Percentiles rank a stretch among this genome's conserved stretches.
phyloP scores from a whole-genome alignment of 176 grass and related monocot species.

The Zoysia japonica region DNA sequence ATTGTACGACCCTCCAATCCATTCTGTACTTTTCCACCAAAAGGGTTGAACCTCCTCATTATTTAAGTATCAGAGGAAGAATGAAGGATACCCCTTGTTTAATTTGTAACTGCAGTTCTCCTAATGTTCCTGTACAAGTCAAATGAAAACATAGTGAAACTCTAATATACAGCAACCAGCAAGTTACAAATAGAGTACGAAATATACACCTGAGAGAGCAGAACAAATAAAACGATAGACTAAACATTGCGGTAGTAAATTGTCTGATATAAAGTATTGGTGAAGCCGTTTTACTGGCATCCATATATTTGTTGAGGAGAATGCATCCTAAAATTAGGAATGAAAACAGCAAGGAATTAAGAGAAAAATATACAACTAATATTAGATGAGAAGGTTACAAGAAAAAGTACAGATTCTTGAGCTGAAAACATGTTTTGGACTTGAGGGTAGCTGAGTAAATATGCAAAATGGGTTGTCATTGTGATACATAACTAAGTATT shows the following conservation, averaged over 20 bases:
- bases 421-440: not conserved
- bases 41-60: slow-evolving; percentile 87
- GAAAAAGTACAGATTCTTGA: not conserved
- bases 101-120: not conserved
- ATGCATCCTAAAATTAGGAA: not conserved
- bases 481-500: not conserved
- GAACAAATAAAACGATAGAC: not conserved
- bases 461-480: not conserved
- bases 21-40: slow-evolving; percentile 55
- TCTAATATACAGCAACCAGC: not conserved
- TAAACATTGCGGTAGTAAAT: not conserved
- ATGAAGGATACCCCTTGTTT: slow-evolving; percentile 22
- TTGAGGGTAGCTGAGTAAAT: not conserved
- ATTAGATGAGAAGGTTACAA: not conserved
- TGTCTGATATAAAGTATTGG: not conserved
- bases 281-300: not conserved
- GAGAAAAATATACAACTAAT: not conserved
- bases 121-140: slow-evolving; percentile 30
- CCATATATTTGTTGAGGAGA: not conserved
- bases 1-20: slow-evolving; percentile 71
- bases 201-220: not conserved
- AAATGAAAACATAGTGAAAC: slow-evolving; percentile 17
- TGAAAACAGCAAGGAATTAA: not conserved
- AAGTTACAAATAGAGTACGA: slow-evolving; percentile 13
- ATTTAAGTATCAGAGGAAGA: not conserved